A percentile compares a stretch with the other conserved stretches of the same genome.
These are phyloP conservation scores for Apiotrichum akiyoshidainum DNA, from an alignment of 1,284 basidiomycete species.

Conservation along the genomic window DNA sequence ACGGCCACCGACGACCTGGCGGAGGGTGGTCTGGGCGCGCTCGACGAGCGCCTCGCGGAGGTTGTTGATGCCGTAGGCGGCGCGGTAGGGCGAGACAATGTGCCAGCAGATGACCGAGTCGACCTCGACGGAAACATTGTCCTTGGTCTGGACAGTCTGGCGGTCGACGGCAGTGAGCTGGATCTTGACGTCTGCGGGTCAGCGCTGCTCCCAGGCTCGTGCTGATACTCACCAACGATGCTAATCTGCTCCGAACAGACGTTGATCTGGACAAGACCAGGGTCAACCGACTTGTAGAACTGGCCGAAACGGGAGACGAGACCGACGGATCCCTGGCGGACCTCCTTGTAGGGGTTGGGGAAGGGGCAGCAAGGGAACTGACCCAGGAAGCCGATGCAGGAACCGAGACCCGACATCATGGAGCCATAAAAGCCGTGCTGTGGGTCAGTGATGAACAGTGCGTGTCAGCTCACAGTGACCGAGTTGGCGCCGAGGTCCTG, in stretches of 20 bases:
- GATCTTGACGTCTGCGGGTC: constrained; percentile 76
- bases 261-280: constrained; percentile 86
- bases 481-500: constrained; percentile 70
- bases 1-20: constrained; percentile 89
- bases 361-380: constrained; percentile 81
- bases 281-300: constrained; percentile 67
- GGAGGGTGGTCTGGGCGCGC: constrained; percentile 90
- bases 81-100: constrained; percentile 69
- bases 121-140: constrained; percentile 62
- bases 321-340: constrained; percentile 74
- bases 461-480: constrained; percentile 51
- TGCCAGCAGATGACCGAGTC: constrained; percentile 85
- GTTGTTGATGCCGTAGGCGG: constrained; percentile 87
- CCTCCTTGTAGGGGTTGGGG: constrained; percentile 55
- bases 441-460: constrained; percentile 50
- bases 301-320: constrained; percentile 87
- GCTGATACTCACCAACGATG: constrained; percentile 53
- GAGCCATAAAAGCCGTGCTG: constrained; percentile 85
- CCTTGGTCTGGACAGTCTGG: constrained; percentile 66
- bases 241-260: constrained; percentile 83
- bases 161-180: constrained; percentile 82
- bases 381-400: constrained; percentile 57
- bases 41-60: constrained; percentile 83
- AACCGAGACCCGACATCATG: constrained; percentile 61
- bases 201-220: neutral